Percentiles rank a stretch among this genome's conserved stretches.
phyloP scores from a whole-genome alignment of 2,329 filamentous ascomycete species.

The Fusarium anguioides region DNA sequence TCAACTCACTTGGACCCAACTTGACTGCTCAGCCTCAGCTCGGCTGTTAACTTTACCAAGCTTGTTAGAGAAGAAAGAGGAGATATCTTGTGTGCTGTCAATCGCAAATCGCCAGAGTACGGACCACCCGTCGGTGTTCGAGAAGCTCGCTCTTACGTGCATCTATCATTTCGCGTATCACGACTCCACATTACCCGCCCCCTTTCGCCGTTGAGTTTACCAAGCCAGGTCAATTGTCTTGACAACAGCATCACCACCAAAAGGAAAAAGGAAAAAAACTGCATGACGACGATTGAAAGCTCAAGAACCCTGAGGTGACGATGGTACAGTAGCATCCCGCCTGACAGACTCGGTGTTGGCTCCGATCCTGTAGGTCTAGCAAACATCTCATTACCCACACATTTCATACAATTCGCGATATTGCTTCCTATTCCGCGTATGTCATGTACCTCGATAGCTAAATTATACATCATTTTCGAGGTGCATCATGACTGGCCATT shows the following conservation, averaged over 20 bases:
- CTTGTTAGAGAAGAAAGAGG: background rate
- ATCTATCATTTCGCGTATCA: constrained; percentile 40
- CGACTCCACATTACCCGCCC: constrained; percentile 18
- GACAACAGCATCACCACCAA: background rate
- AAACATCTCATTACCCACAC: constrained; percentile 16
- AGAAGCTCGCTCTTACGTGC: constrained; percentile 32
- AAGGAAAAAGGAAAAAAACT: background rate
- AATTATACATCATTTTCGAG: background rate
- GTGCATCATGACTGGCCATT: constrained; percentile 12
- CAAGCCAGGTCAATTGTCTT: background rate
- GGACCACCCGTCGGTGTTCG: constrained; percentile 7
- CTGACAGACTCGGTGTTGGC: constrained; percentile 4
- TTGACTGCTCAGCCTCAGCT: constrained; percentile 11
- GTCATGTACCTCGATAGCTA: no score
- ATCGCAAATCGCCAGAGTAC: constrained; percentile 6
- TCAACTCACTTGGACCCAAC: background rate
- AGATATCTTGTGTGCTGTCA: constrained; percentile 19
- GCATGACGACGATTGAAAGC: constrained; percentile 3
- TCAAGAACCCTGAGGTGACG: constrained; percentile 22
- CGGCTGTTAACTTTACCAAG: background rate
- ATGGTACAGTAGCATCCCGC: constrained; percentile 32
- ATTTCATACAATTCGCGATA: no score
- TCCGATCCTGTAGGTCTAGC: constrained; percentile 1
- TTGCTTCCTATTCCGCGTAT: background rate
- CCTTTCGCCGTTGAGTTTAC: constrained; percentile 16